Conservation (phyloP, 2,329 filamentous ascomycete genomes). For the Sporothrix sp. region DNA sequence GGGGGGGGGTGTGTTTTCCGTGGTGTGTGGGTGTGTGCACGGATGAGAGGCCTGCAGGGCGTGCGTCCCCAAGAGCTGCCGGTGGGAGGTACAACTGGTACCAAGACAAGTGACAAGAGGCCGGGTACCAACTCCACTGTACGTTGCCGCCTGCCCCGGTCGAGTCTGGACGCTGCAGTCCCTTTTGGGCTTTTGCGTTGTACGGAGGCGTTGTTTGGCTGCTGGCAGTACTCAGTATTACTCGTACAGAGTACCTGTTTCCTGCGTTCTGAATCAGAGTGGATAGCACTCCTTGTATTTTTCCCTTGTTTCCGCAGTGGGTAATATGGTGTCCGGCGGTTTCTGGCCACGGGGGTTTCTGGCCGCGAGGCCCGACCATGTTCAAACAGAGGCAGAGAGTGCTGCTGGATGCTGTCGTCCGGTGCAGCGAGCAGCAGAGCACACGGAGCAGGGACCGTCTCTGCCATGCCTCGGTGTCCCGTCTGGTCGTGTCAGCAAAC, state of each 20-base stretch:
- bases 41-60: background rate
- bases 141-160: background rate
- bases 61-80: background rate
- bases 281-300: background rate
- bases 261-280: background rate
- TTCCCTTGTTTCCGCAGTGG: conserved; percentile 4
- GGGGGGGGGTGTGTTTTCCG: background rate
- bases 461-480: too few species aligned
- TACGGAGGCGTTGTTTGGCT: background rate
- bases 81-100: conserved; percentile 9
- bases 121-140: conserved; percentile 2
- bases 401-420: too few species aligned
- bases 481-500: too few species aligned
- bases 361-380: background rate
- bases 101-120: conserved; percentile 12
- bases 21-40: conserved; percentile 5
- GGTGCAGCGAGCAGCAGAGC: too few species aligned
- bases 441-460: too few species aligned
- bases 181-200: background rate
- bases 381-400: background rate
- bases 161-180: background rate
- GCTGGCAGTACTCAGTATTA: background rate
- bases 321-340: too few species aligned
- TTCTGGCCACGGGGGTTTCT: background rate
- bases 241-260: too few species aligned